Evolutionary conservation across 495 filamentous ascomycete species (phyloP), one percentile per base, ranked within the genome.

Genomic region (Opeltia flavorubescens): DNA sequence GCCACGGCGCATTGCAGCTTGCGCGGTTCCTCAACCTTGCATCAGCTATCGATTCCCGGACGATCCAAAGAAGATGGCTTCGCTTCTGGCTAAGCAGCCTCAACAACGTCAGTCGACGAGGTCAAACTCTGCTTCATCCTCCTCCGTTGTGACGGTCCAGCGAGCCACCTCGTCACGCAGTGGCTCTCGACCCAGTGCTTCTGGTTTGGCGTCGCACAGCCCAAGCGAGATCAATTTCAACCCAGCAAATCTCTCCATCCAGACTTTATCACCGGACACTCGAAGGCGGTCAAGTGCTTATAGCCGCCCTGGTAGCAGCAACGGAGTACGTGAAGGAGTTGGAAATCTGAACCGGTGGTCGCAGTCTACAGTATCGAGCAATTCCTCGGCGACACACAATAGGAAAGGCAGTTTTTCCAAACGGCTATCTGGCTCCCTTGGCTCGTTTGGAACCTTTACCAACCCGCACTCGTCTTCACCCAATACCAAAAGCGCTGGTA

Each of bases 291-390:
- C 53, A 30, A 55, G 54, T 31, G 51, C 50, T 20, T 53, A 58
- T 36, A 49, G 13, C 21, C 49, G 52, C 12, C 47, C 58, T n/a
- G 59, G 65, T 23, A 65, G 61, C 45, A 57, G 59, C 39, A 64
- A 66, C 39, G 70, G 64, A 44, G 62, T 79, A 47, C 72, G 68
- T 55, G 82, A 85, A 55, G 76, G 78, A 3, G 63, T 86, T 34
- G 77, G 75, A 27, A 86, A 79, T 48, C 70, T 86, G 56, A 86
- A 89, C 62, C 79, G 84, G 45, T 89, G 84, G 86, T 89, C 84
- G 24, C 76, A 81, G 24, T 86, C 83, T 3, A 85, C 86, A 18
- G 58, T 72, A 8, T 86, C 81, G 36, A 88, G 82, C 60, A 75
- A 67, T 39, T 63, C 70, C 26, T 82, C 81, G 31, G 63, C 70